phyloP scores from a whole-genome alignment of 306 rosid genomes.

The Hippophae rhamnoides region DNA sequence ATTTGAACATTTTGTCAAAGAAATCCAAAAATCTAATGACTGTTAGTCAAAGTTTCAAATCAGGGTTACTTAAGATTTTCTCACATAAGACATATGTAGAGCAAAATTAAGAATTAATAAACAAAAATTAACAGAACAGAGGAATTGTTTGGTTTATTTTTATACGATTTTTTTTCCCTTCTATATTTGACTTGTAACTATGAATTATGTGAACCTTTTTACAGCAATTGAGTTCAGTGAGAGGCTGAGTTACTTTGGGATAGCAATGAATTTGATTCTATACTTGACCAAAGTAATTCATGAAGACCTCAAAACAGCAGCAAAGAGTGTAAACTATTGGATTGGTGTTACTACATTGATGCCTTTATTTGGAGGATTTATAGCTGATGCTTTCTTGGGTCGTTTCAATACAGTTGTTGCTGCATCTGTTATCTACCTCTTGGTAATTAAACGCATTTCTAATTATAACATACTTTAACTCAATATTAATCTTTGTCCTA shows the following conservation, averaged over 20 bases:
- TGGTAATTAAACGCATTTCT: constrained; percentile 30
- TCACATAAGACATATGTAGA: no score
- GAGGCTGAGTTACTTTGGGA: constrained; percentile 79
- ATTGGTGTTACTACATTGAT: constrained; percentile 77
- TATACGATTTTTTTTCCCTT: not conserved
- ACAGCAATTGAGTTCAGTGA: constrained; percentile 91
- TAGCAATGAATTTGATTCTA: constrained; percentile 72
- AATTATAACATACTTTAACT: not conserved
- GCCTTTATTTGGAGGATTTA: constrained; percentile 81
- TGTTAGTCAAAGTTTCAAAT: no score
- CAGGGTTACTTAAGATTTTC: no score
- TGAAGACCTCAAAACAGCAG: constrained; percentile 75
- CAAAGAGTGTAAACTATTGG: constrained; percentile 80
- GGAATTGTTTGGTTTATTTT: not conserved
- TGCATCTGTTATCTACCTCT: constrained; percentile 52
- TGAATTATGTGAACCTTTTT: not conserved
- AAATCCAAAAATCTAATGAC: no score
- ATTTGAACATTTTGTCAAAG: no score
- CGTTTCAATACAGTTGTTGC: constrained; percentile 62
- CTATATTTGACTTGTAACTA: not conserved
- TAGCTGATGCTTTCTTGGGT: constrained; percentile 88
- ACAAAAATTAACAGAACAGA: no score
- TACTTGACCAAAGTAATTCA: constrained; percentile 70
- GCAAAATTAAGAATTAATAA: no score
- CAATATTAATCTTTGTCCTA: not conserved